Base-by-base conservation (phyloP, 768 basidiomycete species). In the Pulveroboletus sp. region DNA sequence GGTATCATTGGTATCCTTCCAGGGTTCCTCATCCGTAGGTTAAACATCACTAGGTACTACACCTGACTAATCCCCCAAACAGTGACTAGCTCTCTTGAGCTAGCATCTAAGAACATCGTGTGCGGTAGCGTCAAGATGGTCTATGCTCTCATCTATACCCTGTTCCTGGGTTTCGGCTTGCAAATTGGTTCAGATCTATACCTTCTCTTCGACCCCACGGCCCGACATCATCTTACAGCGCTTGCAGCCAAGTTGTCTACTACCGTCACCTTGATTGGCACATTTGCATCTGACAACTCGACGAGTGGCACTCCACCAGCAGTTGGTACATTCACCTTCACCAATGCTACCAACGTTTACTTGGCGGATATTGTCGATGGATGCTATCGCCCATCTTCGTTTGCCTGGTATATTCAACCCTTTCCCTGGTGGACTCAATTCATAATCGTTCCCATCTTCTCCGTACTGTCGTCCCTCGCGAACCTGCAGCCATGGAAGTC, bases 1-100 rank as follows among this genome's bases (percentile, higher is more conserved):
- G 84, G 83, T 24, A 89, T 94, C 48, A 88, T 94, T 30, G 83
- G 89, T 33, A 92, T 95, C 52, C 77, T 94, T 39, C 92, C 92
- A n/a, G 92, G 89, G 1, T 93, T 86, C 68, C 76, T 90, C 43
- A 88, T 91, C 51, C 65, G 89, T 89, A 63, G 51, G 84, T 71
- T 10, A 31, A 38, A 36, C 8, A 12, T 38, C 32, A 31, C 32
- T 27, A 46, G 36, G 32, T 45, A 27, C 28, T 9, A 17, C 27
- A 24, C 32, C 39, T 43, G 28, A 32, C 45, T 50, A 38, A 57
- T 49, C 15, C 58, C 51, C 12, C 17, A 57, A 49, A 72, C 31
- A 79, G 89, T 92, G 59, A 89, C 82, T 57, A 87, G 87, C 60
- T 88, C 89, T 21, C 73, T 91, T 54, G 89, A 92, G 64, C 70